Evolutionary conservation across 2,329 filamentous ascomycete species (phyloP).

Genomic region (Cordyceps militaris): DNA sequence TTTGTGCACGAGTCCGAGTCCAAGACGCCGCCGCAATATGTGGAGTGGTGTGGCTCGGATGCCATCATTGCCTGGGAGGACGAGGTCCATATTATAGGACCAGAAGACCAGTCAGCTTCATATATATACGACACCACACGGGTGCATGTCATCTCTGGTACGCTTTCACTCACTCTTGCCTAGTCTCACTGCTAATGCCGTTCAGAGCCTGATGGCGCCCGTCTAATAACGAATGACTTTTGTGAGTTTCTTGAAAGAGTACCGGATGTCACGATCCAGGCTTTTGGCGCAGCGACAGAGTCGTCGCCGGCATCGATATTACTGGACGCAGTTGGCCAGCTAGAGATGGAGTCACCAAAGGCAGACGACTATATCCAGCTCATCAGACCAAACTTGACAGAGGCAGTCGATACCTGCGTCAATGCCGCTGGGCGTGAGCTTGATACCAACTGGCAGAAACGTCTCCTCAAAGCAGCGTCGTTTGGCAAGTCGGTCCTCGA

Average conservation of each 20-base stretch:
- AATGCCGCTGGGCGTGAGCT: conserved; percentile 91
- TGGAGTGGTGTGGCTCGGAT: conserved; percentile 96
- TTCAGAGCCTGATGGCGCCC: conserved; percentile 70
- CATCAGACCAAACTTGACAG: conserved; percentile 78
- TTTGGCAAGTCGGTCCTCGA: conserved; percentile 97
- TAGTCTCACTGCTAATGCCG: conserved; percentile 12
- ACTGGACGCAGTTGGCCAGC: conserved; percentile 81
- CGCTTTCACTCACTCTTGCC: not conserved
- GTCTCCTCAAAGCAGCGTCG: conserved; percentile 89
- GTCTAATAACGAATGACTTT: conserved; percentile 84
- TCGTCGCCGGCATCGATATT: conserved; percentile 88
- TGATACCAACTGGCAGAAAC: conserved; percentile 85
- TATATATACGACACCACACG: conserved; percentile 87
- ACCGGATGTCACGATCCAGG: conserved; percentile 75
- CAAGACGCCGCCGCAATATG: conserved; percentile 74
- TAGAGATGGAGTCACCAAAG: conserved; percentile 91
- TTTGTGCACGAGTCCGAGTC: conserved; percentile 89
- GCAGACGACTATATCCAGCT: conserved; percentile 97
- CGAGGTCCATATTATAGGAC: conserved; percentile 89
- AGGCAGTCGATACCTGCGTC: conserved; percentile 90
- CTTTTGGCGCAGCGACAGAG: conserved; percentile 82
- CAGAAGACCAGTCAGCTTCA: conserved; percentile 64
- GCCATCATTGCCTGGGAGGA: conserved; percentile 96
- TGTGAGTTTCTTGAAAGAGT: conserved; percentile 98
- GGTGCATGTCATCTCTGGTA: conserved; percentile 79